Conservation (phyloP, 1,284 basidiomycete genomes). For the Crepidotus sp. region DNA sequence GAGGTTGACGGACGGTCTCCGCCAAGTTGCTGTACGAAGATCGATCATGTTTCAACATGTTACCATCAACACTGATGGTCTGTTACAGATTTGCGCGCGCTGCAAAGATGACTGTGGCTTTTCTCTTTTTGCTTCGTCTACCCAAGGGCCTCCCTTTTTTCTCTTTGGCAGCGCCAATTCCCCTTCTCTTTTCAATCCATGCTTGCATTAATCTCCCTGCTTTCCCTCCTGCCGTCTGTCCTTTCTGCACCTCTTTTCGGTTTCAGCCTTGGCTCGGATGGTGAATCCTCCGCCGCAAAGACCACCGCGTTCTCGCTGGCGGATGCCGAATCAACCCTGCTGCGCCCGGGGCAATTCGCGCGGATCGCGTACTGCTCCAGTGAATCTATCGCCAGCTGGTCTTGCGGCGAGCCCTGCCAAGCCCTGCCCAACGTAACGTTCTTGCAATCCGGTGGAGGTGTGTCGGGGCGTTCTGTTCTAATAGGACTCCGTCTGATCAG, state of each 20-base stretch:
- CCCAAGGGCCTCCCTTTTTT: background rate
- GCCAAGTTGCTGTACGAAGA: too few species aligned
- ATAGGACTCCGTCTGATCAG: background rate
- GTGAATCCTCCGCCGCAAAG: background rate
- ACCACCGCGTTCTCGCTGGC: slow-evolving; percentile 1
- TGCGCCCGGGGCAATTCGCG: slow-evolving; percentile 32
- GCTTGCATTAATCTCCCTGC: slow-evolving; percentile 10
- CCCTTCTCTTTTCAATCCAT: slow-evolving; percentile 2
- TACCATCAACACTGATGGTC: too few species aligned
- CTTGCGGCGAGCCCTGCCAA: slow-evolving; percentile 30
- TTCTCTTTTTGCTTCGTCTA: slow-evolving; percentile 4
- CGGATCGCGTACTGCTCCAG: slow-evolving; percentile 35
- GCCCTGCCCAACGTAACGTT: slow-evolving; percentile 27
- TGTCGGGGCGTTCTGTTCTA: slow-evolving; percentile 10
- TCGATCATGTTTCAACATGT: too few species aligned
- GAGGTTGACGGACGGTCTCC: too few species aligned
- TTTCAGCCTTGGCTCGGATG: background rate
- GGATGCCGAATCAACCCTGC: slow-evolving; percentile 15
- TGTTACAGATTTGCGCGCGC: background rate
- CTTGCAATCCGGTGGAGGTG: slow-evolving; percentile 30
- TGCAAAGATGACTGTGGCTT: too few species aligned
- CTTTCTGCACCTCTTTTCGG: slow-evolving; percentile 14
- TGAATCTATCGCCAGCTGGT: slow-evolving; percentile 25
- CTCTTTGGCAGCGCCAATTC: slow-evolving; percentile 12
- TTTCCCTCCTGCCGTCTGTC: slow-evolving; percentile 8